Evolutionary conservation across 768 basidiomycete genomes (phyloP).

Genomic region (Pholiota microspora): DNA sequence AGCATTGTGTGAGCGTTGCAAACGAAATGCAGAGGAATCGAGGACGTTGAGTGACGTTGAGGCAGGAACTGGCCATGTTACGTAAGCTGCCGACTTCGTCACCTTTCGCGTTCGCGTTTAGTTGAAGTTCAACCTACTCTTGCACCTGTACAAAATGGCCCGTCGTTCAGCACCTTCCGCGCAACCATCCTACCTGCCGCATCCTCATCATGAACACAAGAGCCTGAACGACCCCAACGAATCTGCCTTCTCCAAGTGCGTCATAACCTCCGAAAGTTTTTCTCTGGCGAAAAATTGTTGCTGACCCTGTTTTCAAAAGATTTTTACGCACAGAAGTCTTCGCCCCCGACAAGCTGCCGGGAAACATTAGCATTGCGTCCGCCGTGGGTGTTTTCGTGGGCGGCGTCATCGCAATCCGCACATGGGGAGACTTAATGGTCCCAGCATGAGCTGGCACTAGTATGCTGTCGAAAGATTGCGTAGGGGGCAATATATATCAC

Average conservation of each 20-base stretch:
- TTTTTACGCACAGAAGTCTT: conserved; percentile 64
- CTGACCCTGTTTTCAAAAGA: conserved; percentile 20
- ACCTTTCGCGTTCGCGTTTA: no score
- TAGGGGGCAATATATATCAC: not conserved
- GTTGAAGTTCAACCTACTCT: no score
- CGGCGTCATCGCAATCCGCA: conserved; percentile 67
- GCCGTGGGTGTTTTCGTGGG: conserved; percentile 67
- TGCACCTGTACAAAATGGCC: no score
- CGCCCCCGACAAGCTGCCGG: conserved; percentile 70
- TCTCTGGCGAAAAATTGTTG: not conserved
- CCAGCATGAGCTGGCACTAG: conserved; percentile 35
- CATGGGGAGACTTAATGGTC: conserved; percentile 78
- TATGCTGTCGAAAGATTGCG: conserved; percentile 1
- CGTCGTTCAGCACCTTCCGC: conserved; percentile 56
- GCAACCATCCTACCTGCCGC: conserved; percentile 58
- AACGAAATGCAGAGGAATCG: no score
- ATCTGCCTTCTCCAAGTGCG: conserved; percentile 51
- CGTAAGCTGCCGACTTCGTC: no score
- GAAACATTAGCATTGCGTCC: conserved; percentile 70
- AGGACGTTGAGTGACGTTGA: no score
- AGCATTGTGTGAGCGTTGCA: no score
- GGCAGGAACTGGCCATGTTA: no score
- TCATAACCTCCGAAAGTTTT: conserved; percentile 24
- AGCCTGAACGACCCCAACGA: conserved; percentile 58
- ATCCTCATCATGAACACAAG: conserved; percentile 36